Evolutionary conservation across 352 stramenopile genomes (phyloP), one percentile per base, ranked within the genome.

Genomic region (Phytophthora capsici): DNA sequence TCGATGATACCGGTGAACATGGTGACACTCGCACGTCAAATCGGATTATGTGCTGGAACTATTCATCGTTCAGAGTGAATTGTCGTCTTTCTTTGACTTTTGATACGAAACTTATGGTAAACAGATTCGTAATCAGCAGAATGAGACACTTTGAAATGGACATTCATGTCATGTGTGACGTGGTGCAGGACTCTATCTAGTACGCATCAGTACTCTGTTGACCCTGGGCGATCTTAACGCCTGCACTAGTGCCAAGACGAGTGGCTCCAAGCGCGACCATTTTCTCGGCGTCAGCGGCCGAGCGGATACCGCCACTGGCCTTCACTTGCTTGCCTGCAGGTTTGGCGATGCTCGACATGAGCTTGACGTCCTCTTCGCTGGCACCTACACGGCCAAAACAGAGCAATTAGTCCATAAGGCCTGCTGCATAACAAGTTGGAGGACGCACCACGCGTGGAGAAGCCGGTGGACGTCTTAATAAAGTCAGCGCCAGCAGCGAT

Each of bases 1-100:
- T 99, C 97, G 41, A 99, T 89, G 78, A 99, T 99, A 32, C 97
- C 97, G 7, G 95, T 98, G 80, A 99, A 99, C 96, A 99, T 93
- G 41, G 17, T 32, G 17, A 43, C 13, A 43, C 6, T 4, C 7
- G 32, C 25, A n/a, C 28, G 50, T 52, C 69, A n/a, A 55, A 56
- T 43, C 17, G 14, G 36, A 51, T n/a, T 62, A 61, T 71, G 63
- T 28, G 53, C 26, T 32, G 4, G 9, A 45, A 6, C 17, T 44
- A 53, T 2, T 34, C 28, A 13, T 8, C 28, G 28, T 34, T 34
- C 28, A 34, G 28, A 34, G 2, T 14, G 28, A 34, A 34, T 2
- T 34, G 28, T 34, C 28, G 8, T 34, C 28, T 34, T 34, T 14
- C 8, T 34, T 8, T 0, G 14, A 34, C 2, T n/a, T n/a, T n/a